Conservation (phyloP, 345 rosid species). For the Gossypium mustelinum region DNA sequence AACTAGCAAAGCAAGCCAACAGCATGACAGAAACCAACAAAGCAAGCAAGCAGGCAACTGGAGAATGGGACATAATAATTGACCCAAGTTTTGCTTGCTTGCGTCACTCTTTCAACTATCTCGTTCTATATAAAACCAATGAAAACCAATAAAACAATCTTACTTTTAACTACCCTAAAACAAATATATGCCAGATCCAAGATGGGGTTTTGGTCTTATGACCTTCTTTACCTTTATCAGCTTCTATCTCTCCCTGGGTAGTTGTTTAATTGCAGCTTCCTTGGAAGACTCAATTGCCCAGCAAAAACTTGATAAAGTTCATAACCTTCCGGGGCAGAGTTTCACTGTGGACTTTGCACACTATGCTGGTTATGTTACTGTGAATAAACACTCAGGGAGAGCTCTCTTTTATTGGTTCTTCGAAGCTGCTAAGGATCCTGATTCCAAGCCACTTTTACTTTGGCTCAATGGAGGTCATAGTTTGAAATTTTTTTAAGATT, state of each 20-base stretch:
- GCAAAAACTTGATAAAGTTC: slow-evolving; percentile 62
- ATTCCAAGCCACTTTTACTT: slow-evolving; percentile 80
- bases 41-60: background rate
- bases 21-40: background rate
- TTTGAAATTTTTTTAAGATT: background rate
- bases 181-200: background rate
- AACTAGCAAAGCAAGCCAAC: background rate
- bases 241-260: slow-evolving; percentile 27
- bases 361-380: slow-evolving; percentile 67
- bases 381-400: slow-evolving; percentile 59
- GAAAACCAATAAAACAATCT: background rate
- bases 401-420: slow-evolving; percentile 84
- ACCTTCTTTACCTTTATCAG: slow-evolving; percentile 9
- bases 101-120: background rate
- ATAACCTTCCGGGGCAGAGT: slow-evolving; percentile 59
- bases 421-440: slow-evolving; percentile 71
- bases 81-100: background rate
- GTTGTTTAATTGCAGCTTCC: slow-evolving; percentile 11
- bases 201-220: slow-evolving; percentile 8
- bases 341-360: slow-evolving; percentile 66
- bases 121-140: background rate
- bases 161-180: background rate
- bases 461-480: slow-evolving; percentile 82
- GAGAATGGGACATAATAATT: background rate
- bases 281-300: slow-evolving; percentile 30